Conservation (phyloP, 1,284 basidiomycete genomes). For the Leccinum holopus region DNA sequence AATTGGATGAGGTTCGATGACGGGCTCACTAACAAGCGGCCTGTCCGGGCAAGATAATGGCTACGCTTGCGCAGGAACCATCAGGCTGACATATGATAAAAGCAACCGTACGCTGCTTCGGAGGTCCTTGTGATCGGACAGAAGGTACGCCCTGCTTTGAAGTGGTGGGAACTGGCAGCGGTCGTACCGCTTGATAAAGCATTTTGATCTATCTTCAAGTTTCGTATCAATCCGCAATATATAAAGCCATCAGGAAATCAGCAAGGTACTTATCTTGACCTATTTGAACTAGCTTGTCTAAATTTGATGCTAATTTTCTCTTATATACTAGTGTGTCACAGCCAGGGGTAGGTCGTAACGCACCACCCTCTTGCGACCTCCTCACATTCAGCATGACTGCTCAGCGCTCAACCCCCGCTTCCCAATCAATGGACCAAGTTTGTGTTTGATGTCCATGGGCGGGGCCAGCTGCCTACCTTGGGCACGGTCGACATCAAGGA, state of each 20-base stretch:
- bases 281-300: too few species aligned
- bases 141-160: not conserved
- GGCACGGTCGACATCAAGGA: conserved; percentile 52
- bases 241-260: not conserved
- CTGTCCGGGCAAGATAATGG: too few species aligned
- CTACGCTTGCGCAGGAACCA: too few species aligned
- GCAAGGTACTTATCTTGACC: too few species aligned
- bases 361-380: not conserved
- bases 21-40: conserved; percentile 38
- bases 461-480: conserved; percentile 42
- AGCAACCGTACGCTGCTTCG: too few species aligned
- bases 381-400: conserved; percentile 20
- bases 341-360: not conserved
- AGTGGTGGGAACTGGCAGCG: too few species aligned
- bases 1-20: conserved; percentile 60
- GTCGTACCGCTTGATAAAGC: not conserved
- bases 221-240: not conserved
- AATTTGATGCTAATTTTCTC: too few species aligned
- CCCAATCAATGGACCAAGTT: conserved; percentile 31
- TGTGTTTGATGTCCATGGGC: conserved; percentile 37
- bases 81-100: too few species aligned
- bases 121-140: not conserved
- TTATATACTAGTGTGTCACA: not conserved
- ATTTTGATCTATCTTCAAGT: not conserved
- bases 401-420: conserved; percentile 10